Base-by-base conservation (phyloP, 495 filamentous ascomycete genomes). In the Platismatia glauca region DNA sequence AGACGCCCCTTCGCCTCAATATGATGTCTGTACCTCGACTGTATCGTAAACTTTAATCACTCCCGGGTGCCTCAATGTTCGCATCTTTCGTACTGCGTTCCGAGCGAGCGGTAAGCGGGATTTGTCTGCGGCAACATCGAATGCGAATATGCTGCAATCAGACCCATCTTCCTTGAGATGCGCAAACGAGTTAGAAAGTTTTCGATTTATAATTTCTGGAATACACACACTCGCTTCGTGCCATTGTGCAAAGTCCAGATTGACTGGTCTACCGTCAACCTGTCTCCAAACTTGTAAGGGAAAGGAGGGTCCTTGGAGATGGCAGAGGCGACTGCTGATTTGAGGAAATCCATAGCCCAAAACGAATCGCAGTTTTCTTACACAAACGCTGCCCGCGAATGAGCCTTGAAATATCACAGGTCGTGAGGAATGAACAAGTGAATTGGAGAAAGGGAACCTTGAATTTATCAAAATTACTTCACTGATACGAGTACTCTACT, bases 221-320 rank as follows among this genome's bases (percentile, higher is more conserved):
- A 58, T 46, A 63, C 55, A 71, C 84, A 58, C 82, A 95, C 91
- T 72, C 89, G 84, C 79, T 88, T 90, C 58, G 87, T 95, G 61
- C 90, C 94, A 75, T 97, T 96, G 73, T 91, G 83, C 31, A 98
- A 78, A 6, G 86, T 86, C 93, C 94, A 97, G 61, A 97, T 89
- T 24, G 91, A 92, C 68, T 89, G 84, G 70, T 93, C 89, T 35
- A 90, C 76, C 67, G 96, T 91, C 55, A 95, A 86, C 71, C 87
- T 81, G 74, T 98, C 94, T 67, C 92, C 92, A 67, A 97, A 91
- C 24, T 81, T 86, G 72, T 95, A 97, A 12, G 90, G 91, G 68
- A 96, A 95, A 6, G 90, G 84, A 38, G 91, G 91, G 22, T 91
- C 91, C 74, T 96, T 96, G 18, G 94, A 88, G 68, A 97, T 97